Evolutionary conservation across 2,329 filamentous ascomycete genomes (phyloP), one percentile per base, ranked within the genome.

Genomic region (Stemphylium lycopersici): DNA sequence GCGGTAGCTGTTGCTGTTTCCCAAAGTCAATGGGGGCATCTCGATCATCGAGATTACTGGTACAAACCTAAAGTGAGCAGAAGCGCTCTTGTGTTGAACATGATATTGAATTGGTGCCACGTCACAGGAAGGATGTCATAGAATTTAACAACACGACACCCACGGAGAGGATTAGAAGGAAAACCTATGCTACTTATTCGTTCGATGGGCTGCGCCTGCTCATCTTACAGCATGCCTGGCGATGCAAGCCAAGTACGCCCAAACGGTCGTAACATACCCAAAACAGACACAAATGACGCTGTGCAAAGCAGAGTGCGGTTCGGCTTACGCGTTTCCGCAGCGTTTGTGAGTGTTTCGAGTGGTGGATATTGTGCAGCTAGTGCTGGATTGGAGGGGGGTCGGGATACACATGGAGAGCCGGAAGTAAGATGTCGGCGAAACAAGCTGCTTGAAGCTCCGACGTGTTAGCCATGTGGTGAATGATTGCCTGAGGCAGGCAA

Each of bases 331-430:
- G 68, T 71, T 56, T 52, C 55, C 32, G 42, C 45, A 56, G 38
- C 32, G 33, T 29, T 56, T 55, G 34, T 45, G 50, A 58, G 55
- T 57, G 51, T 58, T 56, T 41, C 36, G 52, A 66, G 59, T 66
- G 61, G 61, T 57, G 55, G 49, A 52, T 26, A 52, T 46, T 37
- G 16, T 39, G 24, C 15, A 45, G 49, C 52, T 61, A 58, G 18
- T 24, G 39, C 55, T 33, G 24, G n/a, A 24, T 46, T 58, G 43
- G 37, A 20, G 13, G 37, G 16, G 39, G 54, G 15, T 52, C 59
- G 61, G 62, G 42, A 41, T 56, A 34, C 26, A 52, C 20, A 51
- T 58, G 70, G 70, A 72, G 70, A 73, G 70, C 70, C 70, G 68
- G 55, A 39, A 46, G 46, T 48, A 31, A 54, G 39, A 63, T 57